These are phyloP conservation scores for Combretum micranthum DNA, from an alignment of 345 rosid genomes.

Conservation along the genomic window DNA sequence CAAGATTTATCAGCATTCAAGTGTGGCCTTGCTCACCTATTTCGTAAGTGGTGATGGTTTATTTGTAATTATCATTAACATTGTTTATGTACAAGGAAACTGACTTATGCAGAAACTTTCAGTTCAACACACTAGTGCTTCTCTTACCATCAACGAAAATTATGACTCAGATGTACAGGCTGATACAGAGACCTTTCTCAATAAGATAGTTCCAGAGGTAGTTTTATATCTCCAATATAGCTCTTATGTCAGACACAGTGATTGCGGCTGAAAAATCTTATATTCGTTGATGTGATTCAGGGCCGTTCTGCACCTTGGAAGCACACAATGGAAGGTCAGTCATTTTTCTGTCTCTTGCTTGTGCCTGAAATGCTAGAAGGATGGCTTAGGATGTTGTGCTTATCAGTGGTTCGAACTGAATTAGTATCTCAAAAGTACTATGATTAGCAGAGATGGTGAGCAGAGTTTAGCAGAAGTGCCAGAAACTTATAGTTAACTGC, in stretches of 20 bases:
- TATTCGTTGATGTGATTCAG: conserved; percentile 19
- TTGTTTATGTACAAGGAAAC: not conserved
- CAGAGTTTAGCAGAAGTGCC: no score
- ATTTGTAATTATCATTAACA: not conserved
- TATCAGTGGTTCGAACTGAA: no score
- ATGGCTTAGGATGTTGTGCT: no score
- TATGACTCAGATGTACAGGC: conserved; percentile 89
- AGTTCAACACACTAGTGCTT: conserved; percentile 97
- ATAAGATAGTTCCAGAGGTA: conserved; percentile 89
- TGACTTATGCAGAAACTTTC: not conserved
- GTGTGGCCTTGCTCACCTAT: conserved; percentile 90
- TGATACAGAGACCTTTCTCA: conserved; percentile 93
- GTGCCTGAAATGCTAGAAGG: no score
- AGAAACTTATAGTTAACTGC: no score
- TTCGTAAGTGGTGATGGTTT: conserved; percentile 37
- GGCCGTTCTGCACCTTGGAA: conserved; percentile 94
- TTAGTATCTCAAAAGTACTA: no score
- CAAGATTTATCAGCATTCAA: conserved; percentile 65
- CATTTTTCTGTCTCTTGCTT: no score
- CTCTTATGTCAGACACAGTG: no score
- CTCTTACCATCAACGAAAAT: conserved; percentile 92
- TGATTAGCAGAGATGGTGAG: no score
- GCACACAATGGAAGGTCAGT: conserved; percentile 87
- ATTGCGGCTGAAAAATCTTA: no score
- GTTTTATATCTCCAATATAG: no score